A percentile compares a stretch with the other conserved stretches of the same genome.
Conservation (phyloP, 495 filamentous ascomycete genomes). For the Podospora anserina region DNA sequence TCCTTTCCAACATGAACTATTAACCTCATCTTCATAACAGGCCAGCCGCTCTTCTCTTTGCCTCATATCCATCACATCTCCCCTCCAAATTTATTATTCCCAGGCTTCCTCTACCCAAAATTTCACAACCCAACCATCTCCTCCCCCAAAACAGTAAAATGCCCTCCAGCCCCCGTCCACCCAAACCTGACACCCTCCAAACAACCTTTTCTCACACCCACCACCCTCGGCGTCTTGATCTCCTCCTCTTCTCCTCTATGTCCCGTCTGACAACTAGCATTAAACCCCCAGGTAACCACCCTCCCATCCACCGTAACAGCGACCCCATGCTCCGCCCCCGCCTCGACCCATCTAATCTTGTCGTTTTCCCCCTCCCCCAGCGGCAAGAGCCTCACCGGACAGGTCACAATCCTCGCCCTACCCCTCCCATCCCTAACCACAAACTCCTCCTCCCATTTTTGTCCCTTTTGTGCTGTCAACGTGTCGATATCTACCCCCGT, state of each 20-base stretch:
- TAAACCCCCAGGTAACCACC: constrained; percentile 5
- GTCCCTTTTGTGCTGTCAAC: background rate
- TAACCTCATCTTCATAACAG: too few relatives aligned
- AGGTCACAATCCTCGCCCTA: constrained; percentile 3
- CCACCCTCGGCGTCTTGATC: background rate
- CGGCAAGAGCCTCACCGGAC: background rate
- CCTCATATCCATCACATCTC: too few relatives aligned
- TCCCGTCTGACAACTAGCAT: background rate
- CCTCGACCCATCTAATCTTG: background rate
- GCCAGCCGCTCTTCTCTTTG: too few relatives aligned
- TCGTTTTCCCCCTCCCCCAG: background rate
- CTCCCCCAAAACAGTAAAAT: constrained; percentile 10
- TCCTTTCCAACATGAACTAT: too few relatives aligned
- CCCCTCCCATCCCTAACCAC: background rate
- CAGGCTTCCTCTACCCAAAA: background rate
- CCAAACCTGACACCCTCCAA: background rate
- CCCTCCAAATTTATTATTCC: too few relatives aligned
- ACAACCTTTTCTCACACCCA: background rate
- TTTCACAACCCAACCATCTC: constrained; percentile 1
- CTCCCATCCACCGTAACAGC: constrained; percentile 1
- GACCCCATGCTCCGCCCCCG: background rate
- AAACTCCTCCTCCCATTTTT: background rate
- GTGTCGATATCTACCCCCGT: background rate
- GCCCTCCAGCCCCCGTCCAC: constrained; percentile 5
- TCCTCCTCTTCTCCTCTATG: constrained; percentile 3